These are phyloP conservation scores for Phytophthora fragariae DNA, from an alignment of 352 stramenopile species.

Conservation along the genomic window DNA sequence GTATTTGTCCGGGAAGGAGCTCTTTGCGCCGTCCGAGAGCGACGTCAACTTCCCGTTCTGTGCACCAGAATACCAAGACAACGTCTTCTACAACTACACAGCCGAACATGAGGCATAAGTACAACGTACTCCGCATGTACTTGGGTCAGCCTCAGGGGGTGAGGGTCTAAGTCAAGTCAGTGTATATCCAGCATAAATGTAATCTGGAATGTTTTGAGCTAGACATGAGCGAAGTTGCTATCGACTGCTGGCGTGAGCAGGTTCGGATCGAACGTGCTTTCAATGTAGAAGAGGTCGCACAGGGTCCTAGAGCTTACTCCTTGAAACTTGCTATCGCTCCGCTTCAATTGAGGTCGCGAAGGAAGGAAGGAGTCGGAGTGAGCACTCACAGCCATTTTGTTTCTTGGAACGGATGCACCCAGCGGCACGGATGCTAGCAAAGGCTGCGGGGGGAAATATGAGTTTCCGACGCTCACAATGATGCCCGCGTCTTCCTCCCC, in stretches of 20 bases:
- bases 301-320: slow-evolving; percentile 40
- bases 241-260: neutral
- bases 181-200: neutral
- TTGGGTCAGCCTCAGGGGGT: no score
- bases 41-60: slow-evolving; percentile 43
- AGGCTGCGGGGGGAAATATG: slow-evolving; percentile 10
- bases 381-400: no score
- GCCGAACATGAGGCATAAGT: slow-evolving; percentile 17
- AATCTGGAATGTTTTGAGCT: slow-evolving; percentile 6
- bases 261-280: slow-evolving; percentile 15
- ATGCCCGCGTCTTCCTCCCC: slow-evolving; percentile 5
- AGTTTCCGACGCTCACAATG: neutral
- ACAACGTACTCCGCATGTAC: neutral
- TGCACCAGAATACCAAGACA: slow-evolving; percentile 30
- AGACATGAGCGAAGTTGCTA: slow-evolving; percentile 27
- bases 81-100: slow-evolving; percentile 41
- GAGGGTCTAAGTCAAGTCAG: neutral
- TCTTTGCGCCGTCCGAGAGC: slow-evolving; percentile 30
- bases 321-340: slow-evolving; percentile 42
- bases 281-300: slow-evolving; percentile 36
- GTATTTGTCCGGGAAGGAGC: slow-evolving; percentile 32
- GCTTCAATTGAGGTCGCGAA: slow-evolving; percentile 8
- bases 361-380: no score
- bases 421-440: neutral
- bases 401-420: no score